Evolutionary conservation across 1,139 yeast genomes (phyloP), one percentile per base, ranked within the genome.

Genomic region (Candida freyschussii): DNA sequence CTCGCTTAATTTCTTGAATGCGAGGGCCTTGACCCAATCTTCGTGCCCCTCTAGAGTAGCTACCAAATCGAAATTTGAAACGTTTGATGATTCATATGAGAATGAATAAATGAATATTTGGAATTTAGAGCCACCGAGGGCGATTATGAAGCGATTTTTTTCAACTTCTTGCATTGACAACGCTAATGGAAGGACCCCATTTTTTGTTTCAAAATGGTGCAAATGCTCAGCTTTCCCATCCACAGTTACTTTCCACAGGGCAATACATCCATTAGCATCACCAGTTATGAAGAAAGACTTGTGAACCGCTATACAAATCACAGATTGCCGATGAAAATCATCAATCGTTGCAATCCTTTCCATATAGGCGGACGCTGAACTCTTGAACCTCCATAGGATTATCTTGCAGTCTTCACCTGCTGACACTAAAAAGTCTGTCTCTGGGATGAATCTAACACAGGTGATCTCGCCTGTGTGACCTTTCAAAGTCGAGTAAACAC

Each of bases 21-120:
- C 68, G 24, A 89, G 60, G 11, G 85, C 69, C 55, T 83, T 81
- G 37, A 89, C 70, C 97, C 97, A 89, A 57, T 89, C 96, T 58
- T 87, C 96, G 55, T 89, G 96, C 8, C 97, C 96, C 18, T 78
- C 70, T 27, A 89, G 60, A 7, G 63, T 64, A 0, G 86, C 79
- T 19, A 69, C 63, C 33, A 65, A 60, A 6, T 50, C 40, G 24
- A 73, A 57, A 8, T 48, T 40, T 2, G 42, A 34, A 1, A 55
- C 26, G 3, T n/a, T 11, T 2, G 28, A 22, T 1, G 36, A 21
- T 1, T 36, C 39, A 4, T 38, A 40, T 7, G 60, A 52, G 43
- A 78, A 69, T 0, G 83, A 55, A 45, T 75, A 78, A 8, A 81
- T 65, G 44, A 66, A 74, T 6, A 89, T 56, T 18, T 65, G 61